Percentiles rank a stretch among this genome's conserved stretches.
Evolutionary conservation across 768 basidiomycete genomes (phyloP).

Genomic region (Lactarius deliciosus): DNA sequence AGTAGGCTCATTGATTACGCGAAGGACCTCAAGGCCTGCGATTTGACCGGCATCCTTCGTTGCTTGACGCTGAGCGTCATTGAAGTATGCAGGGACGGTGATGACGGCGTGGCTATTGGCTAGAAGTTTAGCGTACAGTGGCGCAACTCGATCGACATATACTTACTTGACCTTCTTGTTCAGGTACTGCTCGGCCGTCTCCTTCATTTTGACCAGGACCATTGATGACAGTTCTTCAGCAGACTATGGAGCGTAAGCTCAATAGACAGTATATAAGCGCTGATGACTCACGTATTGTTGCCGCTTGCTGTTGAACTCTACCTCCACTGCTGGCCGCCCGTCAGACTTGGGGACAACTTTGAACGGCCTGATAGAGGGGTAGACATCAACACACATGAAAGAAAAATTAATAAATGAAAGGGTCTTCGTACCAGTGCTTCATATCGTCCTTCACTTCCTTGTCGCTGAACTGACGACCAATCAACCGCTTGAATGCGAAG

Average conservation of each 20-base stretch:
- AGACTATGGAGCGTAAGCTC: conserved; percentile 49
- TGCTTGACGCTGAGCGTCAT: conserved; percentile 98
- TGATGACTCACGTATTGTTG: conserved; percentile 68
- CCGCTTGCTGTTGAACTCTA: conserved; percentile 82
- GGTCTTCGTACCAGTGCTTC: conserved; percentile 65
- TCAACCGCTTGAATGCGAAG: conserved; percentile 90
- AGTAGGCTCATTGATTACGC: conserved; percentile 99
- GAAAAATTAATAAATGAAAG: not conserved
- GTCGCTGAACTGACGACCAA: conserved; percentile 92
- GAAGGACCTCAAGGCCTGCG: conserved; percentile 94
- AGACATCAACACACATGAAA: not conserved
- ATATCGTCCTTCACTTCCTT: conserved; percentile 91
- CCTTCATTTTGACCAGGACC: conserved; percentile 90
- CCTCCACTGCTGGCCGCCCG: conserved; percentile 76
- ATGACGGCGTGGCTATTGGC: conserved; percentile 74
- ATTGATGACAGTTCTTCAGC: conserved; percentile 85
- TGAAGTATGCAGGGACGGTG: conserved; percentile 98
- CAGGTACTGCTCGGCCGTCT: conserved; percentile 90
- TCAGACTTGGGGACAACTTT: conserved; percentile 69
- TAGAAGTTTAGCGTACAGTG: conserved; percentile 2
- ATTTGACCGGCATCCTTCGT: conserved; percentile 98
- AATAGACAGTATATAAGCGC: not conserved
- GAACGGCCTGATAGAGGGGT: conserved; percentile 61
- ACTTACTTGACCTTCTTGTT: conserved; percentile 94
- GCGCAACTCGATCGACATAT: conserved; percentile 1